Percentiles rank a stretch among this genome's conserved stretches.
Conservation (phyloP, 257 asterid genomes). For the Schizonepeta tenuifolia region DNA sequence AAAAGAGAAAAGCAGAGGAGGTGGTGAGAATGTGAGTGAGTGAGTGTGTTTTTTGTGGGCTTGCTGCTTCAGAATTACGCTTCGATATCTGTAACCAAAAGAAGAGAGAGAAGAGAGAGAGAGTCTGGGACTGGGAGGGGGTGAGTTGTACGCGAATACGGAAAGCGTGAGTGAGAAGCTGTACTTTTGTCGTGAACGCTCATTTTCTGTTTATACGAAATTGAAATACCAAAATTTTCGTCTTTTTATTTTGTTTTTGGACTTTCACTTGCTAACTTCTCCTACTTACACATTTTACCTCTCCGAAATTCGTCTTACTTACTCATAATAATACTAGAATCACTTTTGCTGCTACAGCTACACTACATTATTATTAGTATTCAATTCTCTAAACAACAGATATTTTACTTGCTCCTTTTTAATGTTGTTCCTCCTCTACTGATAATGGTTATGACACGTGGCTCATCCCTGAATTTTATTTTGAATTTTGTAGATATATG, state of each 20-base stretch:
- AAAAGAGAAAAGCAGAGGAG: background rate
- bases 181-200: conserved; percentile 25
- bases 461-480: background rate
- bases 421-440: no score
- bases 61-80: conserved; percentile 32
- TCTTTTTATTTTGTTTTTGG: background rate
- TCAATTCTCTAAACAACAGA: no score
- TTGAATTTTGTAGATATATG: background rate
- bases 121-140: background rate
- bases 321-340: background rate
- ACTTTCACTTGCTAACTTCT: background rate
- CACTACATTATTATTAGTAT: no score
- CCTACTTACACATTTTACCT: background rate
- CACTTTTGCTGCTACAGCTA: no score
- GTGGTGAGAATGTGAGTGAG: background rate
- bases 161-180: conserved; percentile 13
- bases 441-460: background rate
- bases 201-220: conserved; percentile 9
- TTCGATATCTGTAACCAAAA: background rate
- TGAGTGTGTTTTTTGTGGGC: background rate
- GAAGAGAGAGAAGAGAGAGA: background rate
- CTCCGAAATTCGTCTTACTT: background rate
- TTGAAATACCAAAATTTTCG: background rate
- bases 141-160: conserved; percentile 15
- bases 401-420: background rate